Conservation (phyloP, 2,329 filamentous ascomycete species). For the Colletotrichum coccodes region DNA sequence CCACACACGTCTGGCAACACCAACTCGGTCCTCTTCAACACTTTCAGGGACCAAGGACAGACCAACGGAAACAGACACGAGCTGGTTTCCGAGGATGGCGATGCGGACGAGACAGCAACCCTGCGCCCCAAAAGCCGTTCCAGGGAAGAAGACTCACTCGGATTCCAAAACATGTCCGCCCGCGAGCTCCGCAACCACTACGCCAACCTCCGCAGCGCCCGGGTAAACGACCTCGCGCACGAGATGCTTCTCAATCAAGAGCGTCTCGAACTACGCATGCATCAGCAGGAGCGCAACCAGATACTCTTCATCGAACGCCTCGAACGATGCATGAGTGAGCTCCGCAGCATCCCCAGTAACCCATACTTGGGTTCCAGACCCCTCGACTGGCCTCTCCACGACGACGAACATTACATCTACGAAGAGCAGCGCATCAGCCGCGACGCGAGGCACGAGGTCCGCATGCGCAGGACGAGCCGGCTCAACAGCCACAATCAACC, state of each 20-base stretch:
- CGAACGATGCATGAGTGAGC: constrained; percentile 27
- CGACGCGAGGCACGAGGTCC: constrained; percentile 12
- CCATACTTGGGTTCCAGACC: background rate
- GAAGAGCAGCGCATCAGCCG: constrained; percentile 21
- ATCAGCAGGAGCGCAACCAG: constrained; percentile 31
- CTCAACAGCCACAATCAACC: background rate
- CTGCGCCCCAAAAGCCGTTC: constrained; percentile 15
- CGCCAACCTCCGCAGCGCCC: constrained; percentile 18
- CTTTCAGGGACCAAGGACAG: background rate
- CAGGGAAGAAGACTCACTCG: background rate
- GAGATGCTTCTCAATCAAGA: constrained; percentile 34
- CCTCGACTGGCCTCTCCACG: constrained; percentile 13
- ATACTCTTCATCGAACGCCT: constrained; percentile 30
- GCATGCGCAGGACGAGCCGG: constrained; percentile 1
- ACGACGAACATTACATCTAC: constrained; percentile 17
- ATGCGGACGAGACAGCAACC: constrained; percentile 6
- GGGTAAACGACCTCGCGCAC: constrained; percentile 29
- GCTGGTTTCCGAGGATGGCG: background rate
- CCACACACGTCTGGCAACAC: constrained; percentile 6
- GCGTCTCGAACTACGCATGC: constrained; percentile 31
- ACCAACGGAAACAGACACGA: background rate
- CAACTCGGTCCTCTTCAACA: background rate
- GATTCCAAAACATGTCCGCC: constrained; percentile 18
- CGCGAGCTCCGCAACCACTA: constrained; percentile 30
- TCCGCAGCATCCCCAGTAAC: constrained; percentile 9